These are phyloP conservation scores for Rhizopogon rudus DNA, from an alignment of 768 basidiomycete genomes.

Conservation along the genomic window DNA sequence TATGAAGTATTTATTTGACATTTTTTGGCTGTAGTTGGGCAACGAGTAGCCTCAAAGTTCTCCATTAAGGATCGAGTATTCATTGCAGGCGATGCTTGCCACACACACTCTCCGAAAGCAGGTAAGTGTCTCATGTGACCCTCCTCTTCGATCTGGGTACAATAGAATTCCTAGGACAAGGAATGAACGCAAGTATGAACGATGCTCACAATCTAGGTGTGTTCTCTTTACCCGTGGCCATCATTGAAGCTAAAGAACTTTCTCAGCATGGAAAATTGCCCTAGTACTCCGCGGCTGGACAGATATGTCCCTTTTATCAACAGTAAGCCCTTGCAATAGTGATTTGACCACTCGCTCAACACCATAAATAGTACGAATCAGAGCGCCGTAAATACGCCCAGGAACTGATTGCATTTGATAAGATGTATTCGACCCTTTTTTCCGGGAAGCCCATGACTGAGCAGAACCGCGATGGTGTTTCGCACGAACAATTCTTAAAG, in stretches of 20 bases:
- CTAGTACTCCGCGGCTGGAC: conserved; percentile 46
- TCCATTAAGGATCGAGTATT: conserved; percentile 44
- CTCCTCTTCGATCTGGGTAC: not conserved
- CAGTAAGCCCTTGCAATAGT: conserved; percentile 25
- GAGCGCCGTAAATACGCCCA: conserved; percentile 51
- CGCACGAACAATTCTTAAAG: conserved; percentile 42
- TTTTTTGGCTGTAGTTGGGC: conserved; percentile 37
- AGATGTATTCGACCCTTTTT: conserved; percentile 45
- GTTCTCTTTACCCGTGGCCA: not conserved
- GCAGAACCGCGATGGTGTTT: conserved; percentile 31
- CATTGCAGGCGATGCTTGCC: conserved; percentile 54
- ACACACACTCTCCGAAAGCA: conserved; percentile 40
- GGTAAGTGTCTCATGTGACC: conserved; percentile 18
- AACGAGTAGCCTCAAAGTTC: conserved; percentile 51
- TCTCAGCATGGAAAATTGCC: conserved; percentile 47
- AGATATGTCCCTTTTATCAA: conserved; percentile 38
- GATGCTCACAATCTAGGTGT: conserved; percentile 48
- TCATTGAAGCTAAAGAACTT: not conserved
- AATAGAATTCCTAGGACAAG: conserved; percentile 37
- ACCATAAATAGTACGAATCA: conserved; percentile 38
- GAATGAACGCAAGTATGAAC: conserved; percentile 51
- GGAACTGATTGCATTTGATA: conserved; percentile 51
- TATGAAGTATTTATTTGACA: not conserved
- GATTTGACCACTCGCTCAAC: not conserved
- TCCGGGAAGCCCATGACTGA: conserved; percentile 45